phyloP scores from a whole-genome alignment of 169 alveolate genomes.

The Amoebophrya sp. region DNA sequence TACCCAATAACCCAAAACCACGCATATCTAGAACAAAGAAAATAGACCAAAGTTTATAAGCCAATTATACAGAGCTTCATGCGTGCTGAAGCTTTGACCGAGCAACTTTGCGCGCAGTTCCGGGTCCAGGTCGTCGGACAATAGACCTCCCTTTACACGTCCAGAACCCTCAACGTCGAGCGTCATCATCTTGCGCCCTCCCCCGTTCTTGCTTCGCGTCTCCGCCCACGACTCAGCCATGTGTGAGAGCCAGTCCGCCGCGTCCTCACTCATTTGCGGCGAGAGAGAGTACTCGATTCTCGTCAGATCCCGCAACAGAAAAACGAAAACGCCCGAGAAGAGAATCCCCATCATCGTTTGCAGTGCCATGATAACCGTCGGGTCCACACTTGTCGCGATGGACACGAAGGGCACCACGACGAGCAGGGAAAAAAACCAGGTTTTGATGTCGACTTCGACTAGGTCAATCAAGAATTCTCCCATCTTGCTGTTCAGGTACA shows the following conservation, averaged over 20 bases:
- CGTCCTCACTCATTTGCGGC: background rate
- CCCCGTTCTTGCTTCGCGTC: no score
- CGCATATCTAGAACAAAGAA: no score
- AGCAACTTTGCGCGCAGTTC: no score
- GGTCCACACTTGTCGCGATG: background rate
- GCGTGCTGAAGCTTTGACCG: no score
- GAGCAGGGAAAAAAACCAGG: background rate
- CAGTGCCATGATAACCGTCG: background rate
- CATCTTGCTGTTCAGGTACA: background rate
- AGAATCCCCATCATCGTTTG: background rate
- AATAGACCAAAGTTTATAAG: no score
- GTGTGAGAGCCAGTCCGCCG: background rate
- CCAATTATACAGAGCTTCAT: no score
- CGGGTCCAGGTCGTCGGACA: no score
- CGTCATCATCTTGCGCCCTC: no score
- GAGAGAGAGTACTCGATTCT: background rate
- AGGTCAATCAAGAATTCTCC: background rate
- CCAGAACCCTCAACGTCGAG: no score
- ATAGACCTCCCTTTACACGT: no score
- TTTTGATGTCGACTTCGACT: background rate
- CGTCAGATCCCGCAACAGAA: background rate
- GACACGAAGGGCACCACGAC: background rate
- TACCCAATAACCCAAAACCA: no score
- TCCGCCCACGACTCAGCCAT: background rate
- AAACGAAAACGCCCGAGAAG: background rate